Base-by-base conservation (phyloP, 306 rosid genomes). In the Cyclanthera cordifolia region DNA sequence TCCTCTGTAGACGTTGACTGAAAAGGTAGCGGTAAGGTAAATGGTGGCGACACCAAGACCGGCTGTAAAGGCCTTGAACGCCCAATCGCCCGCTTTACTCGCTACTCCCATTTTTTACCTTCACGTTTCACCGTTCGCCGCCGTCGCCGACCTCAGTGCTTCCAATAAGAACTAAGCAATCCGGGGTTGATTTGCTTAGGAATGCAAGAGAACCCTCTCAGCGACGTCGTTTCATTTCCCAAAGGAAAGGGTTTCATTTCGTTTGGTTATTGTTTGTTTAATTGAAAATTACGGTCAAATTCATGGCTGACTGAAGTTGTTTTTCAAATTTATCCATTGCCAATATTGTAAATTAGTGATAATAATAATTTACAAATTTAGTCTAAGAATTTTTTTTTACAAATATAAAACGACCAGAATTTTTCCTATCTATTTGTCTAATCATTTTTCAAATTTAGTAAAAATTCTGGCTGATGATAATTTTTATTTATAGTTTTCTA, bases 31-130 rank as follows among this genome's bases (percentile, higher is more conserved):
- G 16, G 93, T 65, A 77, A 90, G 95, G 74, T 86, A 90, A n/a
- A 90, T 59, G 72, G 95, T 86, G 51, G 90, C 20, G 75, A 79
- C 23, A 9, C 94, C 95, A 1, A 90, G 88, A 63, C 89, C 77
- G 46, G 95, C 87, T 1, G 89, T 83, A 74, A 88, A 85, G 9
- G 95, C 88, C 75, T 78, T 91, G 84, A 91, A 91, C 14, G 91
- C 86, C 74, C 74, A 91, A 72, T 91, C 94, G 28, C 90, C 95
- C 16, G 77, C 79, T 69, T 76, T 88, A 53, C 81, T 80, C 20
- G 82, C 89, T 20, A 83, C 75, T 48, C 92, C 95, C 97, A 88
- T 88, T 58, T 20, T 72, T 69, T 46, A 23, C 37, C 53, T 55
- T 6, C 1, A 49, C 48, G 23, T 70, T 16, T 66, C 53, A 12